Base-by-base conservation (phyloP, 805 yeast genomes). In the Yarrowia porcina region DNA sequence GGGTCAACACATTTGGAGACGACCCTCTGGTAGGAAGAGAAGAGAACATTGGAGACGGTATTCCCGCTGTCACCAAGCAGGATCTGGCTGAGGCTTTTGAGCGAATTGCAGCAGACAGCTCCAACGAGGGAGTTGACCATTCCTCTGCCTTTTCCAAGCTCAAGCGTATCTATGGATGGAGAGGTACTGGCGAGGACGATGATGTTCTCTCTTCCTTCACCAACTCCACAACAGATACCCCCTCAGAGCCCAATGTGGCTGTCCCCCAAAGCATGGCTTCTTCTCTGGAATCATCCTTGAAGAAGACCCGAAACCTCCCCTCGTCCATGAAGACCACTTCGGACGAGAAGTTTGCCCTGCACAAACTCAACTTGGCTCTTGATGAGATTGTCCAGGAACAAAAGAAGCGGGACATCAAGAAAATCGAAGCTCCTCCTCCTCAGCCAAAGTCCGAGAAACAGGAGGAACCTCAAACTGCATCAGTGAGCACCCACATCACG, bases 1-100 rank as follows among this genome's bases (percentile, higher is more conserved):
- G 94, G 75, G 79, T 83, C 32, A 77, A 78, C 4, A 66, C 68
- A 35, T 27, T 65, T 28, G 77, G 75, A 15, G 65, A 64, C 8
- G 80, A 77, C 64, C 62, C 52, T 20, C 70, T 77, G 49, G 68
- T 77, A 8, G 64, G 74, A 3, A 35, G 54, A 15, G 77, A 74
- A 32, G 78, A 75, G 61, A 77, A 77, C 67, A 70, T 70, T 11
- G 69, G 71, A 2, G 72, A 63, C 13, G 65, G 63, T 39, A 68
- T 69, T 12, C 69, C 71, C 30, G 65, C 68, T 3, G 70, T 75
- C 56, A 73, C 77, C 28, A 76, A 73, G 56, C 76, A 71, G 42
- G 78, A 76, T 35, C 65, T 76, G 17, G 68, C 64, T 13, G 64
- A 67, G 20, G 79, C 79, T 7, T 71, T 76, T 60, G 76, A 74